These are phyloP conservation scores for Hypoxylon rickii DNA, from an alignment of 495 filamentous ascomycete species.

Conservation along the genomic window DNA sequence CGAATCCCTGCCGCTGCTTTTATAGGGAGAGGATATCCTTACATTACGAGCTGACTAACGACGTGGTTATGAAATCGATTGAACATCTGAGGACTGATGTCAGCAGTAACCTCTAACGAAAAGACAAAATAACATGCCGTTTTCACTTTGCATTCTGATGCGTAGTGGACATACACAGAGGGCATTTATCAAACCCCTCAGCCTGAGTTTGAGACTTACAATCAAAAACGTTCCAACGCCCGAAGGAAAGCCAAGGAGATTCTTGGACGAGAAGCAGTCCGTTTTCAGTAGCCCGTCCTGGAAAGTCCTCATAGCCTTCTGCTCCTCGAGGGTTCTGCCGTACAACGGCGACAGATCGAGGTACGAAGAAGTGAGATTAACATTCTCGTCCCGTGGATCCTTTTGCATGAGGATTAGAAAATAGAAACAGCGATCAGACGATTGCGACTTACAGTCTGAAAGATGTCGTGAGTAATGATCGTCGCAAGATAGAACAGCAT, in stretches of 20 bases:
- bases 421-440: not conserved
- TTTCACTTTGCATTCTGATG: too few relatives aligned
- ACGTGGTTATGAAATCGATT: conserved; percentile 83
- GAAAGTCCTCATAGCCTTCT: conserved; percentile 68
- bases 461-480: conserved; percentile 77
- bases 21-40: not conserved
- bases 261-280: conserved; percentile 72
- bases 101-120: not conserved
- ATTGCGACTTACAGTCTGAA: conserved; percentile 29
- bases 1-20: not conserved
- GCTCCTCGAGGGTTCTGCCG: conserved; percentile 69
- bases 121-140: too few relatives aligned
- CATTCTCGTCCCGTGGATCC: conserved; percentile 45
- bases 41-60: conserved; percentile 63
- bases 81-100: conserved; percentile 50
- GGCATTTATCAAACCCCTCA: not conserved
- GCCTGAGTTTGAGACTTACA: not conserved
- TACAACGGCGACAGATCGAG: conserved; percentile 79
- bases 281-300: conserved; percentile 75
- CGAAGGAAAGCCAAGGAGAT: conserved; percentile 74
- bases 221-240: conserved; percentile 63
- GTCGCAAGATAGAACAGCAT: conserved; percentile 81
- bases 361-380: conserved; percentile 75
- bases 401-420: conserved; percentile 11
- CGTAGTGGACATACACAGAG: too few relatives aligned